phyloP scores from a whole-genome alignment of 441 rosid species.

The Codiaeum variegatum region DNA sequence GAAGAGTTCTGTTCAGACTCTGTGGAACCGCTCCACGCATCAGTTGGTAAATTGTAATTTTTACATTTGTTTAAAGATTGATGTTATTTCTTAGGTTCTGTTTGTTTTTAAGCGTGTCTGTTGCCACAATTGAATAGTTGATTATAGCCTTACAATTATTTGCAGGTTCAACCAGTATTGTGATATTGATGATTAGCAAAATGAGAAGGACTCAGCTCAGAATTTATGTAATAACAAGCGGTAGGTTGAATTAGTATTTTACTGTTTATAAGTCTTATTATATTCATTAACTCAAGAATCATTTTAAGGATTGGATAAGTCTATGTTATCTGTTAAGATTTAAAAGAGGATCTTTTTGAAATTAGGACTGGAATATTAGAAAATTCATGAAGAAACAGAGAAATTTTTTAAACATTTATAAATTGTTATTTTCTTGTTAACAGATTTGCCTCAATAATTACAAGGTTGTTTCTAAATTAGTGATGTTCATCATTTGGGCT shows the following conservation, averaged over 20 bases:
- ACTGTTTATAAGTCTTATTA: not conserved
- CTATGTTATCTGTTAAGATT: not conserved
- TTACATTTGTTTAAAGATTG: not conserved
- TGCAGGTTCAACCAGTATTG: not conserved
- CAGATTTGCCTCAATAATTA: not conserved
- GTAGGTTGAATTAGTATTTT: not conserved
- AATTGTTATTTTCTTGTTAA: not conserved
- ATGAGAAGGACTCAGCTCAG: not conserved
- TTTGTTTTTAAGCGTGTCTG: not conserved
- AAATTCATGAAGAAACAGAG: not conserved
- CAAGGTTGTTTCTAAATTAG: not conserved
- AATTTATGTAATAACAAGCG: not conserved
- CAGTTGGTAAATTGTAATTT: not conserved
- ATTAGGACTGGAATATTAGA: too few species aligned
- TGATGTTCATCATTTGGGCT: not conserved
- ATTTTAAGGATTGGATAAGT: not conserved
- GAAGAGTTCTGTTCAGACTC: too few species aligned
- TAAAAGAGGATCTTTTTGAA: not conserved
- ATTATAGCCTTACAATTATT: not conserved
- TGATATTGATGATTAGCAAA: not conserved
- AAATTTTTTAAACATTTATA: too few species aligned
- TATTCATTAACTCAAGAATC: not conserved
- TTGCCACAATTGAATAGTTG: not conserved
- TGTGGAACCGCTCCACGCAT: too few species aligned
- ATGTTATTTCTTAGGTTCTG: not conserved